phyloP scores from a whole-genome alignment of 129 eudicot genomes.

The Cynara cardunculus region DNA sequence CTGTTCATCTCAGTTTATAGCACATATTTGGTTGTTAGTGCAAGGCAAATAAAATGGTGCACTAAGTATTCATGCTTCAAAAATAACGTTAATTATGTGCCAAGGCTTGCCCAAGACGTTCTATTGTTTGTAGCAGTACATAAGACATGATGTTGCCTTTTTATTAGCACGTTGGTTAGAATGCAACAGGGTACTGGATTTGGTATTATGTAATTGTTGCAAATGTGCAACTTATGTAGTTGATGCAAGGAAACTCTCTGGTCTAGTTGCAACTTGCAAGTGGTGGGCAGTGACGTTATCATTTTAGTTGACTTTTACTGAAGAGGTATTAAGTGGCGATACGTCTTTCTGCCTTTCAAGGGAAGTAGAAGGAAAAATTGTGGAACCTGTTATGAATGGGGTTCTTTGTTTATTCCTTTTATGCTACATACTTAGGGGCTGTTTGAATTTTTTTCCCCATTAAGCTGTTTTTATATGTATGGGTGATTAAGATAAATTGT shows the following conservation, averaged over 20 bases:
- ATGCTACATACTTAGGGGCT: neutral
- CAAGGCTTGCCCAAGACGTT: neutral
- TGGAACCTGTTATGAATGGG: neutral
- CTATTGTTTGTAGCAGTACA: neutral
- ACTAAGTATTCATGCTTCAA: neutral
- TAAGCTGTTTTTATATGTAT: neutral
- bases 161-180: neutral
- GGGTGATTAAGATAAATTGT: neutral
- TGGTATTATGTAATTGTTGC: neutral
- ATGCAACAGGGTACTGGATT: neutral
- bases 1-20: too few species aligned
- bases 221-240: neutral
- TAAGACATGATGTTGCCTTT: neutral
- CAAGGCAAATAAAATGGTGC: neutral
- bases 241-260: neutral
- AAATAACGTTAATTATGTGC: neutral
- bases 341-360: neutral
- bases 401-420: neutral
- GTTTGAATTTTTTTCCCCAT: neutral
- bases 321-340: neutral
- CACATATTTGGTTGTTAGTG: neutral
- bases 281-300: neutral
- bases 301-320: neutral
- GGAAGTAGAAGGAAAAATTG: neutral
- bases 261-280: neutral